Conservation (phyloP, 352 stramenopile species). For the Phytophthora meadii region DNA sequence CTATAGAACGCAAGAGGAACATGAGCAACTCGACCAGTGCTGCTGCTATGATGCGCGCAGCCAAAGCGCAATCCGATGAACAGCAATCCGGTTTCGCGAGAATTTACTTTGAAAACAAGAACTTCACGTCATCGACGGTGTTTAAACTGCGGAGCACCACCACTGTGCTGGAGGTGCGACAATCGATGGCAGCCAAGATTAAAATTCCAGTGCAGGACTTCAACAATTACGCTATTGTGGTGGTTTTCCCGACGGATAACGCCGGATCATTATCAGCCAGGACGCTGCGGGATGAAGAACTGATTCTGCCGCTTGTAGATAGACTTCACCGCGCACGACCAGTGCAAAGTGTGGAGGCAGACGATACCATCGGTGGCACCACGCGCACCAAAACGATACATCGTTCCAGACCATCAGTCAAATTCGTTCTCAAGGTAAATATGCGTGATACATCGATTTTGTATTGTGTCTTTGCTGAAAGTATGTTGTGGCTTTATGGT, state of each 20-base stretch:
- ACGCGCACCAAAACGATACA: slow-evolving; percentile 67
- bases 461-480: slow-evolving; percentile 11
- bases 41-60: slow-evolving; percentile 30
- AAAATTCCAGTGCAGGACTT: slow-evolving; percentile 73
- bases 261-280: slow-evolving; percentile 65
- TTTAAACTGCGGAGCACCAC: slow-evolving; percentile 76
- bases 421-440: slow-evolving; percentile 84
- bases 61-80: slow-evolving; percentile 35
- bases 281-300: slow-evolving; percentile 81
- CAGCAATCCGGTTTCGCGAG: slow-evolving; percentile 76
- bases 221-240: slow-evolving; percentile 80
- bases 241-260: slow-evolving; percentile 76
- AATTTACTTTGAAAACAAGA: slow-evolving; percentile 88
- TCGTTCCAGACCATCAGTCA: slow-evolving; percentile 65
- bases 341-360: slow-evolving; percentile 40
- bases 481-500: slow-evolving; percentile 1
- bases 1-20: slow-evolving; percentile 35
- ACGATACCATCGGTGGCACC: slow-evolving; percentile 53
- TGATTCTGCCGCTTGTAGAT: slow-evolving; percentile 79
- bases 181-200: slow-evolving; percentile 86
- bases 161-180: slow-evolving; percentile 77
- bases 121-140: slow-evolving; percentile 83
- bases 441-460: neutral
- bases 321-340: slow-evolving; percentile 63
- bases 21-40: slow-evolving; percentile 16